Conservation (phyloP, 805 yeast species). For the Myxozyma mucilagina region DNA sequence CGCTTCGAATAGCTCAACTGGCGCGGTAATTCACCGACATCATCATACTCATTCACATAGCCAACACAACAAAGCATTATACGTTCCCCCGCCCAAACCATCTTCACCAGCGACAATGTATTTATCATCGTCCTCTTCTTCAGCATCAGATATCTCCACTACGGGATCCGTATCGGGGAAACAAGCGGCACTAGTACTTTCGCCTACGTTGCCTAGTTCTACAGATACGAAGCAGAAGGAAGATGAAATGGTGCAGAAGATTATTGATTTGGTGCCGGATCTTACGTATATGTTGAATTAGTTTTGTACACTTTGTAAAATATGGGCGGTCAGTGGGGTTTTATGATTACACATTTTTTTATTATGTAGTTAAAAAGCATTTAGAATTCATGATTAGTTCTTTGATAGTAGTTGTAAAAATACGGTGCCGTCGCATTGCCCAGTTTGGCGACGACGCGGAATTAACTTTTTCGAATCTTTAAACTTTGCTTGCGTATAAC, state of each 20-base stretch:
- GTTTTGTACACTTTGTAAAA: neutral
- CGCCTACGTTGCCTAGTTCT: constrained; percentile 32
- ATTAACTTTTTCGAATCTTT: too few species aligned
- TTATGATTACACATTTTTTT: neutral
- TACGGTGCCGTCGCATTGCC: too few species aligned
- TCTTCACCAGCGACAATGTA: constrained; percentile 18
- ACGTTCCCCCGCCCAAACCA: constrained; percentile 26
- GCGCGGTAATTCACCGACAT: constrained; percentile 8
- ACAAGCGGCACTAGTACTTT: constrained; percentile 14
- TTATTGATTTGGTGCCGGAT: constrained; percentile 29
- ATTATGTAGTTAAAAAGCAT: neutral
- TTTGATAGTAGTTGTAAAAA: too few species aligned
- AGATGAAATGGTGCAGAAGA: constrained; percentile 29
- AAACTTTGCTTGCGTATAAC: too few species aligned
- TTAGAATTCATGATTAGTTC: too few species aligned
- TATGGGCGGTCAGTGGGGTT: neutral
- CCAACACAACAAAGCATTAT: constrained; percentile 1
- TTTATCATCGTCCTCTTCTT: constrained; percentile 17
- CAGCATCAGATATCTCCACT: constrained; percentile 13
- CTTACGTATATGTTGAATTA: constrained; percentile 13
- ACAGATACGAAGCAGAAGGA: constrained; percentile 29
- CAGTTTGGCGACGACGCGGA: too few species aligned
- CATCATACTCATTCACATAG: constrained; percentile 10
- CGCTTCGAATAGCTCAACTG: neutral
- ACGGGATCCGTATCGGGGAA: neutral